Conservation (phyloP, 73 alveolate species). For the Paramecium caudatum region DNA sequence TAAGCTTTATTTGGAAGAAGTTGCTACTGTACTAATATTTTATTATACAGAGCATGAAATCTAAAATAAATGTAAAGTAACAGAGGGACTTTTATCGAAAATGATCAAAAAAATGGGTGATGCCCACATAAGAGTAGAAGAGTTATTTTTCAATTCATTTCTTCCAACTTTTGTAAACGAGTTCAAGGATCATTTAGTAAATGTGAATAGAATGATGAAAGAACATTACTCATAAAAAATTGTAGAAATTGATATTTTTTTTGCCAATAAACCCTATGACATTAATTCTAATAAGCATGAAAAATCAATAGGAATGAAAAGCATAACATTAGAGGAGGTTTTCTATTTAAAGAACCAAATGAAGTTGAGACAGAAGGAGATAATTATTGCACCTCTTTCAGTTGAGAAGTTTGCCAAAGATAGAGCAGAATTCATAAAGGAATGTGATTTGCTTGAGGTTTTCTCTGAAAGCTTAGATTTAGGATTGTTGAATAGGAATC, state of each 20-base stretch:
- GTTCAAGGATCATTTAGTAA: not conserved
- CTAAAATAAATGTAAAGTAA: not conserved
- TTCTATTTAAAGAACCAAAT: not conserved
- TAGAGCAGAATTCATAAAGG: not conserved
- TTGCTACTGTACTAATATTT: no score
- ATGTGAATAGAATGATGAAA: conserved; percentile 39
- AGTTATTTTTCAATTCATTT: conserved; percentile 4
- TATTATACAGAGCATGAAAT: not conserved
- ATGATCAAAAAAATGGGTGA: conserved; percentile 4
- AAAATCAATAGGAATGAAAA: not conserved
- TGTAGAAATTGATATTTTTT: conserved; percentile 7
- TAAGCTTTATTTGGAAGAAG: no score
- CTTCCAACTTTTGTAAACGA: conserved; percentile 14
- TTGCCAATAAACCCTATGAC: conserved; percentile 9
- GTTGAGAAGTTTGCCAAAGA: conserved; percentile 4
- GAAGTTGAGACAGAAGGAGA: not conserved
- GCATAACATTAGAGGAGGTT: not conserved
- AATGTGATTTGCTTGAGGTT: conserved; percentile 3
- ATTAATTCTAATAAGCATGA: conserved; percentile 29
- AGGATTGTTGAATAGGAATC: not conserved
- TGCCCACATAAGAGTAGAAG: conserved; percentile 18
- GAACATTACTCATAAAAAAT: conserved; percentile 11
- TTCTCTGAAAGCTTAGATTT: not conserved
- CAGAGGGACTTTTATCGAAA: not conserved
- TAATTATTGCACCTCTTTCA: not conserved